phyloP scores from a whole-genome alignment of 306 rosid species.

The apple (Malus domestica) region DNA sequence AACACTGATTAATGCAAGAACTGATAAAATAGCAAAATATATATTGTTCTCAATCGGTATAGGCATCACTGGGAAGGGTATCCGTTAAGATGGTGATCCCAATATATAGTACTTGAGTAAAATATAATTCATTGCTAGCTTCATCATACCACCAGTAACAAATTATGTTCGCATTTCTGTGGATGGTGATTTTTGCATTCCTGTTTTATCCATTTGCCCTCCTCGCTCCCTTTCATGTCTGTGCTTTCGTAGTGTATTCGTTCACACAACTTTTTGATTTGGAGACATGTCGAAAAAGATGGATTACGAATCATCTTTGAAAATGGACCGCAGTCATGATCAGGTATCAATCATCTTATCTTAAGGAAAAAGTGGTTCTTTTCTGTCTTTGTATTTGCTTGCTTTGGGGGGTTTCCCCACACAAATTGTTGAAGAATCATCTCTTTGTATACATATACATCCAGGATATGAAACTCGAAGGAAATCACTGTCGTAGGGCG shows the following conservation, averaged over 20 bases:
- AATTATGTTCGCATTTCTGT: too few relatives aligned
- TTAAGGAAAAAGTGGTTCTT: slow-evolving; percentile 21
- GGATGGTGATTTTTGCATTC: too few relatives aligned
- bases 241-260: neutral
- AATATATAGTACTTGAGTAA: neutral
- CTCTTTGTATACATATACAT: slow-evolving; percentile 2
- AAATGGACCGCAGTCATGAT: slow-evolving; percentile 15
- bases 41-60: neutral
- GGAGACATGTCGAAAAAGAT: slow-evolving; percentile 16
- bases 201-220: too few relatives aligned
- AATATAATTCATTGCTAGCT: neutral
- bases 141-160: neutral
- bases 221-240: too few relatives aligned
- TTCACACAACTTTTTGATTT: slow-evolving; percentile 20
- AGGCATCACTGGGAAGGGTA: neutral
- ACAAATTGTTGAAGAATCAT: slow-evolving; percentile 29
- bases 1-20: neutral
- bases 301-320: slow-evolving; percentile 19
- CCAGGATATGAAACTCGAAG: slow-evolving; percentile 9
- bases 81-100: neutral
- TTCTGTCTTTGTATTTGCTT: slow-evolving; percentile 9
- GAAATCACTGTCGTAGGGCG: neutral
- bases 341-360: slow-evolving; percentile 30
- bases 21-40: neutral
- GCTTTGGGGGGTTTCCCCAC: slow-evolving; percentile 20